Conservation (phyloP, 305 asterid genomes). For the Fraxinus angustifolia region DNA sequence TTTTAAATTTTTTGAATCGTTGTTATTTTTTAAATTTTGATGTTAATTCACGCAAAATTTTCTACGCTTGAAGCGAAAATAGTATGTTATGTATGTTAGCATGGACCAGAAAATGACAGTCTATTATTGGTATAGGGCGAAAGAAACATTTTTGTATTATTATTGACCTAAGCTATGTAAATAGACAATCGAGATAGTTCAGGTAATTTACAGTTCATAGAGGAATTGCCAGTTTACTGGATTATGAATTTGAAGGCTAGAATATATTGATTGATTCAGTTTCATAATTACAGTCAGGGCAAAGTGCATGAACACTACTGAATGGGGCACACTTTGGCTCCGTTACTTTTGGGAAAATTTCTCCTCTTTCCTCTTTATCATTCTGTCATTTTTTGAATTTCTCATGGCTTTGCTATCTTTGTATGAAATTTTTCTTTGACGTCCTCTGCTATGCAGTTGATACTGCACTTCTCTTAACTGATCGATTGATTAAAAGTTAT, state of each 20-base stretch:
- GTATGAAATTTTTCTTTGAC: slow-evolving; percentile 6
- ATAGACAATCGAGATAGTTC: slow-evolving; percentile 8
- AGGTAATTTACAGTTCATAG: not conserved
- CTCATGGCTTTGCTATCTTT: not conserved
- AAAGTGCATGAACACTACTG: not conserved
- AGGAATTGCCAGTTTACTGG: not conserved
- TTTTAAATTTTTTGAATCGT: not conserved
- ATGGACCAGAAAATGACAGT: slow-evolving; percentile 1
- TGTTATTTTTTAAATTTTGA: not conserved
- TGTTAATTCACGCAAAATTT: not conserved
- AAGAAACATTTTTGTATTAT: not conserved
- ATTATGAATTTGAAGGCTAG: not conserved
- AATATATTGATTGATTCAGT: not conserved
- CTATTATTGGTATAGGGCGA: not conserved
- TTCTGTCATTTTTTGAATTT: slow-evolving; percentile 5
- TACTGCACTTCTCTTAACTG: not conserved
- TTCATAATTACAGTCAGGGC: slow-evolving; percentile 1
- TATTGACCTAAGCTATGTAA: slow-evolving; percentile 4
- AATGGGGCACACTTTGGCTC: not conserved
- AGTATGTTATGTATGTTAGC: not conserved
- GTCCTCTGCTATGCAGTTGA: not conserved
- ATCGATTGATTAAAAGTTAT: slow-evolving; percentile 4
- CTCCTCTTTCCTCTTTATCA: not conserved
- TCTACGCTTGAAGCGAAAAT: not conserved
- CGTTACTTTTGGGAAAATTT: not conserved